Evolutionary conservation across 2,329 filamentous ascomycete genomes (phyloP).

Genomic region (Colletotrichum neosansevieriae): DNA sequence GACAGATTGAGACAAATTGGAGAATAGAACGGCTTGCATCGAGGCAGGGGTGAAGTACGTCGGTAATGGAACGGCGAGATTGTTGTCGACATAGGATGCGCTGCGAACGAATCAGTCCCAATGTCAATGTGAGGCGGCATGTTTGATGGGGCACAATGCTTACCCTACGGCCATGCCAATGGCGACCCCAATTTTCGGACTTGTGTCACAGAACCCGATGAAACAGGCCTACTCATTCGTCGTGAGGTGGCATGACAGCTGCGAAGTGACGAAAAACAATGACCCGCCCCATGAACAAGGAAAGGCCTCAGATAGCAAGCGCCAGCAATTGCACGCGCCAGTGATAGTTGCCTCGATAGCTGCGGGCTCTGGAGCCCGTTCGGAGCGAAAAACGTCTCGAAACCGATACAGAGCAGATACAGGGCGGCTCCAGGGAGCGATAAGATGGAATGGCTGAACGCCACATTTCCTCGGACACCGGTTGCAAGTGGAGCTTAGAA

Average conservation of each 20-base stretch:
- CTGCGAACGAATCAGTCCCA: slow-evolving; percentile 7
- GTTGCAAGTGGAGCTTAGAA: slow-evolving; percentile 49
- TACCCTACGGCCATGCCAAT: slow-evolving; percentile 52
- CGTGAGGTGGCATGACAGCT: slow-evolving; percentile 4
- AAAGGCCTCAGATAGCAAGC: slow-evolving; percentile 49
- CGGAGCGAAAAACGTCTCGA: no score
- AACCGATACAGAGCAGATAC: no score
- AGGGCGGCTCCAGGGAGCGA: no score
- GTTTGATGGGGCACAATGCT: slow-evolving; percentile 21
- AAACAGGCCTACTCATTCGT: slow-evolving; percentile 45
- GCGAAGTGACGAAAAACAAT: slow-evolving; percentile 43
- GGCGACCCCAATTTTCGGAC: slow-evolving; percentile 53
- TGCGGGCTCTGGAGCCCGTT: no score
- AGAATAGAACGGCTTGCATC: neutral
- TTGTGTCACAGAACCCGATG: slow-evolving; percentile 53
- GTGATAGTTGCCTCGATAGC: slow-evolving; percentile 50
- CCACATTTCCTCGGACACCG: slow-evolving; percentile 32
- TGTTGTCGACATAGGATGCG: slow-evolving; percentile 11
- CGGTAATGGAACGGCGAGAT: slow-evolving; percentile 12
- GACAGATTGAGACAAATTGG: slow-evolving; percentile 3
- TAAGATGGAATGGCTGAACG: no score
- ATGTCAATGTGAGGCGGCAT: slow-evolving; percentile 14
- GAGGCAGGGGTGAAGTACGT: neutral
- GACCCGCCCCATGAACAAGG: slow-evolving; percentile 47
- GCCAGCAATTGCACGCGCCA: slow-evolving; percentile 50